These are phyloP conservation scores for Scytalidium sp. DNA, from an alignment of 2,329 filamentous ascomycete genomes.

Conservation along the genomic window DNA sequence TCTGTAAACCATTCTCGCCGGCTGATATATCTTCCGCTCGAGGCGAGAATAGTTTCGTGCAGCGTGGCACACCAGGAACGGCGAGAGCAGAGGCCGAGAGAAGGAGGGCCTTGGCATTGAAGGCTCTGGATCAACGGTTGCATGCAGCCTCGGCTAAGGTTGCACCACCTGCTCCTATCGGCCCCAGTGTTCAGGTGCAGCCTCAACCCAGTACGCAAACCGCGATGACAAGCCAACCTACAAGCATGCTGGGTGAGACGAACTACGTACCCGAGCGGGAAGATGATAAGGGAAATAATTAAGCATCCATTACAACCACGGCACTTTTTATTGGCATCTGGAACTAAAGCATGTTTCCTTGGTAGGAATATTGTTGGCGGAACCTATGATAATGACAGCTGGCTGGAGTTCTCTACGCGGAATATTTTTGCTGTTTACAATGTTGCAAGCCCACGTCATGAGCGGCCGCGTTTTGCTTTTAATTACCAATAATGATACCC, in stretches of 20 bases:
- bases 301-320: too few species aligned
- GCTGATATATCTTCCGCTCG: conserved; percentile 75
- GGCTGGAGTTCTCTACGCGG: too few species aligned
- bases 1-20: conserved; percentile 83
- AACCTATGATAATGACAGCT: too few species aligned
- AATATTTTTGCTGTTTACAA: too few species aligned
- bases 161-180: conserved; percentile 38
- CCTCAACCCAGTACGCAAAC: conserved; percentile 54
- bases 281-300: conserved; percentile 16
- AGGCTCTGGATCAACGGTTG: conserved; percentile 86
- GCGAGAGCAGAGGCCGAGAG: conserved; percentile 90
- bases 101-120: conserved; percentile 81
- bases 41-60: conserved; percentile 58
- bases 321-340: too few species aligned
- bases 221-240: conserved; percentile 53
- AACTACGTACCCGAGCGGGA: conserved; percentile 67
- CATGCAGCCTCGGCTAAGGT: conserved; percentile 68
- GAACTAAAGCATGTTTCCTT: too few species aligned
- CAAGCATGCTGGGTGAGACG: conserved; percentile 64
- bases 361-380: too few species aligned
- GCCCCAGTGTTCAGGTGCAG: conserved; percentile 55
- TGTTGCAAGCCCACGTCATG: too few species aligned
- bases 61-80: conserved; percentile 56
- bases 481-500: too few species aligned
- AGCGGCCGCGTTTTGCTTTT: too few species aligned